Conservation (phyloP, 257 asterid species). For the Datura wrightii region DNA sequence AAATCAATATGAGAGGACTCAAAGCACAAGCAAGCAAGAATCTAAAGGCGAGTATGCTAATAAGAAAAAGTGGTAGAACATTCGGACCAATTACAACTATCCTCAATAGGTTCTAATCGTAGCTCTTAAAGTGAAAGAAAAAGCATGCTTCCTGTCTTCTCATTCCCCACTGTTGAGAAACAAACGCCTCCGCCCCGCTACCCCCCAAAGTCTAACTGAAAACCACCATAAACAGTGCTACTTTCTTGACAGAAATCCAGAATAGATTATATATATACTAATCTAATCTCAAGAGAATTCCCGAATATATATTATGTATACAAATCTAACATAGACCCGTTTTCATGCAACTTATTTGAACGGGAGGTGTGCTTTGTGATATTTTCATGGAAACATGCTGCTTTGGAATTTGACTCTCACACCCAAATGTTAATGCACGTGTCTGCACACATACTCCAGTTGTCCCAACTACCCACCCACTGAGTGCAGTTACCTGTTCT, state of each 20-base stretch:
- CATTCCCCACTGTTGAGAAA: background rate
- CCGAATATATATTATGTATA: background rate
- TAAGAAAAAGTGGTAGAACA: no score
- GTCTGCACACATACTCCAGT: background rate
- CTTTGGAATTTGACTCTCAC: slow-evolving; percentile 12
- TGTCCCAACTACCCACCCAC: background rate
- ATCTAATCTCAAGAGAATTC: background rate
- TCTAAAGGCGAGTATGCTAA: no score
- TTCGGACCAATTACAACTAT: slow-evolving; percentile 7
- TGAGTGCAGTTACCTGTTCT: background rate
- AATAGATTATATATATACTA: background rate
- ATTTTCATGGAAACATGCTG: background rate
- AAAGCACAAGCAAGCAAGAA: no score
- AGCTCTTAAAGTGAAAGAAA: background rate
- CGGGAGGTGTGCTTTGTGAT: slow-evolving; percentile 13
- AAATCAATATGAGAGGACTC: no score
- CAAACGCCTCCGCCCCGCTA: background rate
- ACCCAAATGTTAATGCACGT: slow-evolving; percentile 6
- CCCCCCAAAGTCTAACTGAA: background rate
- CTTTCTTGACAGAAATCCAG: background rate
- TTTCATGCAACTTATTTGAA: slow-evolving; percentile 18
- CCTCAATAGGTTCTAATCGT: background rate
- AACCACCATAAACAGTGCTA: background rate
- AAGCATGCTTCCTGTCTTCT: background rate
- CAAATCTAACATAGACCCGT: background rate